Conservation (phyloP, 495 filamentous ascomycete genomes). For the Xylaria flabelliformis region DNA sequence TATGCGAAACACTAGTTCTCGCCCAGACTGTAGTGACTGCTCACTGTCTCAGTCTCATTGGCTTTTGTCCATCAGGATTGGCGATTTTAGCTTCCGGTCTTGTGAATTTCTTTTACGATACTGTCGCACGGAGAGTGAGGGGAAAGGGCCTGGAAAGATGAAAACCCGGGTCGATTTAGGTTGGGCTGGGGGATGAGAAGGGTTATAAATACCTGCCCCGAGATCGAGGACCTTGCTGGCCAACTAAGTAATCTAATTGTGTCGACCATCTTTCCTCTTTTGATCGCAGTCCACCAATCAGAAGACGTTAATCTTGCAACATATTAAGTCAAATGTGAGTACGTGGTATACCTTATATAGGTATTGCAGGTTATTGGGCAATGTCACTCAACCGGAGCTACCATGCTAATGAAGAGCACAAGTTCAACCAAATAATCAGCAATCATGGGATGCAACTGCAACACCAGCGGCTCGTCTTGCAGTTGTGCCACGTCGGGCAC, state of each 20-base stretch:
- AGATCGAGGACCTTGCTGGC: slow-evolving; percentile 36
- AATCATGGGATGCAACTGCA: slow-evolving; percentile 40
- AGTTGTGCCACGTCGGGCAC: slow-evolving; percentile 35
- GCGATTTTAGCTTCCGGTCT: neutral
- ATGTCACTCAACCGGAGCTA: neutral
- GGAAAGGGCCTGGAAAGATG: neutral
- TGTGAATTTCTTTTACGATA: neutral
- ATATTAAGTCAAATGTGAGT: slow-evolving; percentile 21
- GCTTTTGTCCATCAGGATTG: neutral
- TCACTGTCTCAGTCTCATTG: neutral
- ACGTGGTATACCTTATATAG: neutral
- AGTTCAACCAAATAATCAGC: neutral
- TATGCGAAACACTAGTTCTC: slow-evolving; percentile 6
- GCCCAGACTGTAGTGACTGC: neutral
- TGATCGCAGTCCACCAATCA: slow-evolving; percentile 37
- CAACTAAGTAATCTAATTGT: neutral
- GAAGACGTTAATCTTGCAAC: slow-evolving; percentile 30
- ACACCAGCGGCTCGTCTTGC: slow-evolving; percentile 34
- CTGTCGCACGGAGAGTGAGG: slow-evolving; percentile 9
- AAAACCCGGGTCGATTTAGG: neutral
- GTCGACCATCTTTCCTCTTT: slow-evolving; percentile 23
- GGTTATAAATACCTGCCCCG: slow-evolving; percentile 33
- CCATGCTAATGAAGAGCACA: slow-evolving; percentile 20
- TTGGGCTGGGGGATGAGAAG: neutral
- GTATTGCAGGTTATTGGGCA: neutral